phyloP scores from a whole-genome alignment of 2,329 filamentous ascomycete species.

The Diaporthe australafricana region DNA sequence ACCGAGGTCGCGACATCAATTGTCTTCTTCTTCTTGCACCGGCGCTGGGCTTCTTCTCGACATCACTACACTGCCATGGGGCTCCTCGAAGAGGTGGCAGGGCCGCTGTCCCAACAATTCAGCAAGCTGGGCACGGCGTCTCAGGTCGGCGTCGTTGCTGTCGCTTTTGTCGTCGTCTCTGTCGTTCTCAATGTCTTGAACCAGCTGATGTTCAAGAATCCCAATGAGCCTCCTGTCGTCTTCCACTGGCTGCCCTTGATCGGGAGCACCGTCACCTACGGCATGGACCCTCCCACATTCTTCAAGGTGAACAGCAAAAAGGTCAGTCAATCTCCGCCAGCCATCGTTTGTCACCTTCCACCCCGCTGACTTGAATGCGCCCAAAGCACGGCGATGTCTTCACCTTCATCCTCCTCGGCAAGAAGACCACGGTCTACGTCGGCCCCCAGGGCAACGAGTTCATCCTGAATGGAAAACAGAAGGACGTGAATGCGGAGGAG shows the following conservation, averaged over 20 bases:
- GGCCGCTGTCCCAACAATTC: slow-evolving; percentile 63
- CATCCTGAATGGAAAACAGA: slow-evolving; percentile 65
- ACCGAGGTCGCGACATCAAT: background rate
- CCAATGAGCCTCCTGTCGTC: slow-evolving; percentile 83
- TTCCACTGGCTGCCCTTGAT: slow-evolving; percentile 87
- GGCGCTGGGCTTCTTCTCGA: background rate
- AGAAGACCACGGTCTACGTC: slow-evolving; percentile 61
- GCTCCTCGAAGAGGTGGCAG: slow-evolving; percentile 63
- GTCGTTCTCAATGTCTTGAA: slow-evolving; percentile 83
- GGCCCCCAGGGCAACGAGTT: slow-evolving; percentile 66
- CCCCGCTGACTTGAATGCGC: slow-evolving; percentile 27
- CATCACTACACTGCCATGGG: slow-evolving; percentile 58
- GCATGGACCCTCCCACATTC: slow-evolving; percentile 92
- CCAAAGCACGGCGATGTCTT: slow-evolving; percentile 63
- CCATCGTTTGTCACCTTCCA: background rate
- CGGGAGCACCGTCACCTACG: slow-evolving; percentile 92
- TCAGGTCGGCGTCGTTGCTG: slow-evolving; percentile 60
- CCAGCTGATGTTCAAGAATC: slow-evolving; percentile 85
- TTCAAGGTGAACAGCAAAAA: slow-evolving; percentile 79
- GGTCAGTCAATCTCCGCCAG: slow-evolving; percentile 53
- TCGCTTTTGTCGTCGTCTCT: slow-evolving; percentile 60
- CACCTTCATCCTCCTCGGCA: slow-evolving; percentile 65
- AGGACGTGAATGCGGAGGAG: slow-evolving; percentile 65
- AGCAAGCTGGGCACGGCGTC: slow-evolving; percentile 58
- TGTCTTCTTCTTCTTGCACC: background rate